phyloP scores from a whole-genome alignment of 768 basidiomycete genomes.

The Pleurotus eryngii region DNA sequence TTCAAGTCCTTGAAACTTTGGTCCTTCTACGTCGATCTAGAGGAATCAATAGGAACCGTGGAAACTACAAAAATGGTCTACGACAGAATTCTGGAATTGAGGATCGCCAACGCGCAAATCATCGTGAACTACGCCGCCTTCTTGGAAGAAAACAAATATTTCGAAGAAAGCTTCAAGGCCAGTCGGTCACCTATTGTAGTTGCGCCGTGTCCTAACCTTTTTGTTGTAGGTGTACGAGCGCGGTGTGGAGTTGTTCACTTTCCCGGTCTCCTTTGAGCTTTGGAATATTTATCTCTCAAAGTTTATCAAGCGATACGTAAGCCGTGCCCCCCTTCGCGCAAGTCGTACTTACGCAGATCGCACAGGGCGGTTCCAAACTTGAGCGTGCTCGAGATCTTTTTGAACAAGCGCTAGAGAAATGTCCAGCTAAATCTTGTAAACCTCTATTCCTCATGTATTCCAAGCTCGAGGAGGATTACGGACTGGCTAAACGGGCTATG shows the following conservation, averaged over 20 bases:
- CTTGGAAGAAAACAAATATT: constrained; percentile 97
- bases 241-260: constrained; percentile 95
- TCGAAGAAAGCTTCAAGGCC: constrained; percentile 97
- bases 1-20: constrained; percentile 99
- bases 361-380: constrained; percentile 85
- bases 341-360: constrained; percentile 3
- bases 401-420: constrained; percentile 96
- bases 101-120: constrained; percentile 97
- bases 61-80: constrained; percentile 91
- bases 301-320: constrained; percentile 93
- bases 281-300: constrained; percentile 99
- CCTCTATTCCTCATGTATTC: constrained; percentile 95
- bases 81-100: constrained; percentile 93
- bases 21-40: constrained; percentile 98
- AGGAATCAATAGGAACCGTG: constrained; percentile 94
- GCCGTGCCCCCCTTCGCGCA: constrained; percentile 23
- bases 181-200: constrained; percentile 4
- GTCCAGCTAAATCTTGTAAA: constrained; percentile 92
- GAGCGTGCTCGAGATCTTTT: constrained; percentile 97
- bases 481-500: constrained; percentile 95
- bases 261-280: constrained; percentile 96
- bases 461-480: constrained; percentile 92
- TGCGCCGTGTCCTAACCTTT: constrained; percentile 10
- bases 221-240: constrained; percentile 81
- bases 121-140: constrained; percentile 97